Conservation (phyloP, 306 rosid genomes). For the Medicago ruthenica region DNA sequence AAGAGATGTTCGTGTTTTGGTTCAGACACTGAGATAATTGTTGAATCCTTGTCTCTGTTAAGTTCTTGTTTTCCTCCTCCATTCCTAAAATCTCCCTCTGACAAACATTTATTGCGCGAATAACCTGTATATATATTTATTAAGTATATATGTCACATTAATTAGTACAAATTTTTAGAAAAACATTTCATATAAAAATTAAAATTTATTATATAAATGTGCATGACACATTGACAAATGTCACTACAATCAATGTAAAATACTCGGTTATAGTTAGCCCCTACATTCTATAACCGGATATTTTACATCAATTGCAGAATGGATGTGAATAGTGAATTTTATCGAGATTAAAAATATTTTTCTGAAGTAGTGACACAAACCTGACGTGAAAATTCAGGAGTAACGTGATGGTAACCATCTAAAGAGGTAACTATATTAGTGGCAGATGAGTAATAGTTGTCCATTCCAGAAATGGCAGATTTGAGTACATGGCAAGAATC, state of each 20-base stretch:
- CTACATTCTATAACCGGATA: background rate
- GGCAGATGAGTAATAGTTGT: constrained; percentile 50
- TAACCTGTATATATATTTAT: constrained; percentile 38
- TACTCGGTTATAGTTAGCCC: no score
- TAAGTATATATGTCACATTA: no score
- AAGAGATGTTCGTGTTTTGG: constrained; percentile 47
- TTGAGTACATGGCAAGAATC: constrained; percentile 82
- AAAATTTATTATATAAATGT: no score
- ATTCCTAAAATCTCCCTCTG: constrained; percentile 71
- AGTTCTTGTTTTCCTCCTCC: constrained; percentile 75
- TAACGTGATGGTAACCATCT: constrained; percentile 57
- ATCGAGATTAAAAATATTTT: no score
- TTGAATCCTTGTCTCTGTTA: constrained; percentile 72
- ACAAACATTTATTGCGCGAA: constrained; percentile 63
- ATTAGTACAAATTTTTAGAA: background rate
- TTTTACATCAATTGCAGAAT: background rate
- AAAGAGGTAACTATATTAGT: constrained; percentile 58
- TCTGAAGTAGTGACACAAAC: no score
- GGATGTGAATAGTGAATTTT: background rate
- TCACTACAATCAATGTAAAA: no score
- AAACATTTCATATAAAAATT: no score
- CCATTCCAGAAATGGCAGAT: constrained; percentile 69
- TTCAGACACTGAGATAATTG: constrained; percentile 55
- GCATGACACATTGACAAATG: no score
- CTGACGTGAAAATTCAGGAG: constrained; percentile 65